Conservation (phyloP, 768 basidiomycete genomes). For the Suillus sp. region DNA sequence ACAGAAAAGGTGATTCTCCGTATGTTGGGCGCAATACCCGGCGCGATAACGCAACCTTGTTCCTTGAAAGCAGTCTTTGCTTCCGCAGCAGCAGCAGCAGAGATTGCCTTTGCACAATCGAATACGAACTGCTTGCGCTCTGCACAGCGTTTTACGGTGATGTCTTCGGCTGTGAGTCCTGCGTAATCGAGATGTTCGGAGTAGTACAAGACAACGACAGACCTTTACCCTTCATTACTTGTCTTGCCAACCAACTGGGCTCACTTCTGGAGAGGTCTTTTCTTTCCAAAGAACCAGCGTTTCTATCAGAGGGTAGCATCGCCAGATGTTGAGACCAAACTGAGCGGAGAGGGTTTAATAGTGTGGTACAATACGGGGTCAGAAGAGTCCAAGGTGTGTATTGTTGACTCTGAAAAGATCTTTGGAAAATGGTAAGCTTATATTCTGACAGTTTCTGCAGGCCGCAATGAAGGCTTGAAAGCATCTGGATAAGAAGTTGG, state of each 20-base stretch:
- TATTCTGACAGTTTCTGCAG: constrained; percentile 64
- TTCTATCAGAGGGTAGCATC: background rate
- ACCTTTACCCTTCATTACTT: background rate
- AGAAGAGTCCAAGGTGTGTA: constrained; percentile 55
- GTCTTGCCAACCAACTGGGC: background rate
- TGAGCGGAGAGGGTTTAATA: constrained; percentile 72
- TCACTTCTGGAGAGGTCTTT: background rate
- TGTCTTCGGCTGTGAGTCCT: constrained; percentile 88
- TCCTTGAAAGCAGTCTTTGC: constrained; percentile 74
- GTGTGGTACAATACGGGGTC: constrained; percentile 74
- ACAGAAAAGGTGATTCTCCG: constrained; percentile 71
- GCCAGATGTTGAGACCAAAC: constrained; percentile 62
- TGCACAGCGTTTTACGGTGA: constrained; percentile 83
- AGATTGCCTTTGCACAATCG: constrained; percentile 65
- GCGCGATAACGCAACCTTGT: constrained; percentile 67
- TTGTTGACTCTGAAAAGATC: constrained; percentile 49
- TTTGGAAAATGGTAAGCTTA: constrained; percentile 72
- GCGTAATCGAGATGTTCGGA: background rate
- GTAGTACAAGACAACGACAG: background rate
- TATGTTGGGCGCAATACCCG: constrained; percentile 55
- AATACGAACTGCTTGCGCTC: constrained; percentile 93
- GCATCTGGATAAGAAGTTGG: constrained; percentile 39
- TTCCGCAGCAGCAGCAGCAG: constrained; percentile 71
- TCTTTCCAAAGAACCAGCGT: background rate
- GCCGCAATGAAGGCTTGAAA: constrained; percentile 54